Evolutionary conservation across 2,329 filamentous ascomycete species (phyloP), one percentile per base, ranked within the genome.

Genomic region (Cryphonectria carpinicola): DNA sequence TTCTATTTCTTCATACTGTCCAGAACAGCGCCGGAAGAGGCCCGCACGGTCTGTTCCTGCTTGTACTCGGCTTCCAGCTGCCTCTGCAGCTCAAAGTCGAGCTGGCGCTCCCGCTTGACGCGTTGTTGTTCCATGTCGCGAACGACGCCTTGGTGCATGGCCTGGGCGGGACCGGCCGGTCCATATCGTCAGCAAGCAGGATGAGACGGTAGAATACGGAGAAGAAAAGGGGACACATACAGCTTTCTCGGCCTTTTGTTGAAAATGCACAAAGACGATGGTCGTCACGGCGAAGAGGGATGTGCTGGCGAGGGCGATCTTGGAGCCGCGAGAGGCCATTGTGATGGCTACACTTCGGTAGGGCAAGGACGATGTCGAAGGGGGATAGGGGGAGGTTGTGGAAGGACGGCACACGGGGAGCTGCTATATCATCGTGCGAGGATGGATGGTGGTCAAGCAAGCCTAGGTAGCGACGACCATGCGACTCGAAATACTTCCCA

Each of bases 51-150:
- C 83, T 99, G 96, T 43, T 94, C 86, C 80, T 95, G 95, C 79
- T 91, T 90, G 81, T 98, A 98, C 80, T 99, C 93, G 77, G 92
- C 88, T 82, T 98, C 95, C 64, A 99, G 84, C 8, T 87, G 88
- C 73, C 87, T 88, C 79, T 99, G 96, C 88, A 97, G 89, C 74
- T 98, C 95, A 78, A 99, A 99, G 79, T 99, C 96, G 66, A 94
- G 89, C 80, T 97, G 93, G 71, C 96, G 91, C 81, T 99, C 96
- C 75, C 89, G 88, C 83, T 98, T 98, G 74, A 98, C 80, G 62
- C 93, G 90, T 80, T 97, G 95, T 78, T 97, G 94, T 79, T 98
- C 95, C 86, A 98, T 92, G 78, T 99, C 96, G 74, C 95, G 93
- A 74, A 98, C 85, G 58, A 99, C 96, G 61, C 96, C 96, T 75